Percentiles rank a stretch among this genome's conserved stretches.
Conservation (phyloP, 1,284 basidiomycete species). For the Cryptococcus sp. region DNA sequence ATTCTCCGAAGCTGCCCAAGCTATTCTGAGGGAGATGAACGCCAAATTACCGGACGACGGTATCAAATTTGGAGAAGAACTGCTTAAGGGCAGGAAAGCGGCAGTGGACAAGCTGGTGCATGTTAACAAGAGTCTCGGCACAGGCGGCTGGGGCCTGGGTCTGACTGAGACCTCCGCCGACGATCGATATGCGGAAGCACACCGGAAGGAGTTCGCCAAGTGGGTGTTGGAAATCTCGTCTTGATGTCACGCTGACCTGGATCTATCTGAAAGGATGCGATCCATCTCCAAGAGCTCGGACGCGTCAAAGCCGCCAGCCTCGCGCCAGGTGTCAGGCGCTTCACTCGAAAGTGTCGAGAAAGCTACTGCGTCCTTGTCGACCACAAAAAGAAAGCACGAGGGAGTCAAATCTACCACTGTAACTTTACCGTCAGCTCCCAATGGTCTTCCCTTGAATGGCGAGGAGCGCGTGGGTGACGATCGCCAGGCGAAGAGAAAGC, state of each 20-base stretch:
- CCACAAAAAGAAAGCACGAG: constrained; percentile 12
- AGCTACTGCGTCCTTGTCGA: too few relatives aligned
- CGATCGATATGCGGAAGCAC: constrained; percentile 44
- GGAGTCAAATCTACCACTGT: not conserved
- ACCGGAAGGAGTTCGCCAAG: constrained; percentile 48
- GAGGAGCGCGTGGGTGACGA: constrained; percentile 17
- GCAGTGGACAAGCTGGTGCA: constrained; percentile 40
- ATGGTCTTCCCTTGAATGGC: constrained; percentile 25
- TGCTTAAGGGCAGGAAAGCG: constrained; percentile 46
- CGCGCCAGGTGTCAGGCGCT: too few relatives aligned
- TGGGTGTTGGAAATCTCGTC: constrained; percentile 13
- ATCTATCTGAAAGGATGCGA: constrained; percentile 27
- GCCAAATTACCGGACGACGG: constrained; percentile 34
- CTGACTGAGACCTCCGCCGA: constrained; percentile 1
- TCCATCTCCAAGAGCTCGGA: constrained; percentile 27
- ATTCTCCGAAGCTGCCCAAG: constrained; percentile 40
- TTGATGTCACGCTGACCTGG: not conserved
- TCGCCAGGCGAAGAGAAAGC: constrained; percentile 30
- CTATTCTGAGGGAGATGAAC: constrained; percentile 45
- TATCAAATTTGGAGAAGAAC: constrained; percentile 35
- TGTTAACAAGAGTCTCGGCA: constrained; percentile 28
- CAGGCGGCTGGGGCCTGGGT: constrained; percentile 39
- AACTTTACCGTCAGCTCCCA: constrained; percentile 33
- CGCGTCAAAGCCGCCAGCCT: not conserved
- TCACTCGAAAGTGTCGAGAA: too few relatives aligned